Base-by-base conservation (phyloP, 2,329 filamentous ascomycete genomes). In the Phaeoacremonium minimum region DNA sequence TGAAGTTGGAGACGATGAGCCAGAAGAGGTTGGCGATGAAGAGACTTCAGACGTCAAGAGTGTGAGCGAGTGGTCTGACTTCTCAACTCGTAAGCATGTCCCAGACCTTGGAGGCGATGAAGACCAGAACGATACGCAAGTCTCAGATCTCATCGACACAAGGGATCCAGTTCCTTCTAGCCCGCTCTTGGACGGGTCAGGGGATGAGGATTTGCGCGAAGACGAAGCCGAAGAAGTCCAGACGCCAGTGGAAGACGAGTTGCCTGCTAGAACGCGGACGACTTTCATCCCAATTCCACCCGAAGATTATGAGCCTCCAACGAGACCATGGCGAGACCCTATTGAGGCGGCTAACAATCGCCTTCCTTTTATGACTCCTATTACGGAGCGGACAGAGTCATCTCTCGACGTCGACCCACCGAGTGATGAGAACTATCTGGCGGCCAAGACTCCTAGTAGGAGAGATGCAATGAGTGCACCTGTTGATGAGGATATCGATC, bases 351-450 rank as follows among this genome's bases (percentile, higher is more conserved):
- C 89, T 41, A 94, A 96, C 53, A 95, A 90, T 61, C 83, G 90
- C 37, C 71, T 97, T 8, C 93, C 91, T 4, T 98, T 97, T 58
- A 97, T 98, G 93, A 98, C 93, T 0, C 93, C 93, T 2, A 98
- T 98, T 47, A 91, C 93, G 2, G 93, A 98, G 60, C 83, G 88
- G 50, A 98, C 93, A 0, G 93, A 98, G 61, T 85, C 83, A 9
- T 96, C 90, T 1, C 65, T 97, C 5, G 83, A 83, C 22, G 63
- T 83, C 29, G 75, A 77, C 5, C n/a, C n/a, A n/a, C n/a, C n/a
- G n/a, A 80, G 76, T 18, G 69, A 68, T 48, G 75, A 76, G 57
- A 73, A 74, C 46, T 75, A 75, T 58, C 67, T 80, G 51, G 73
- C 72, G 36, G 73, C 79, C 33, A 95, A 93, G 62, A 94, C 88